Conservation (phyloP, 768 basidiomycete genomes). For the Dioszegia hungarica region DNA sequence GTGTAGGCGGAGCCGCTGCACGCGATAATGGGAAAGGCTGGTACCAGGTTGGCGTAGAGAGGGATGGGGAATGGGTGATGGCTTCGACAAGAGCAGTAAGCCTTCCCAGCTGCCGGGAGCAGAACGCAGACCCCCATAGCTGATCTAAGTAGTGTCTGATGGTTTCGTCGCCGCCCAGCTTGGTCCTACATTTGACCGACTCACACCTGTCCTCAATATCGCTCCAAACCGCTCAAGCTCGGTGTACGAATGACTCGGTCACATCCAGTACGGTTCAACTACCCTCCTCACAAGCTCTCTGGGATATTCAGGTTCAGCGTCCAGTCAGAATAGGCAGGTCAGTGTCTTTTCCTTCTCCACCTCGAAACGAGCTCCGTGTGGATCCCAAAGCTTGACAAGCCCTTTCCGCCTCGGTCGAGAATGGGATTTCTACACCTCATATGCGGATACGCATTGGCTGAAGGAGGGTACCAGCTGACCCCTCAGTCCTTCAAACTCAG, state of each 20-base stretch:
- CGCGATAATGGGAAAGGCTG: slow-evolving; percentile 16
- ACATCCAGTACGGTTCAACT: background rate
- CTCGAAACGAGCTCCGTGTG: too few species aligned
- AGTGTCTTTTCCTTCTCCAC: too few species aligned
- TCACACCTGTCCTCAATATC: background rate
- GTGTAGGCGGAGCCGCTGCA: background rate
- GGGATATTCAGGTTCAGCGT: background rate
- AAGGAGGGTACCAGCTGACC: background rate
- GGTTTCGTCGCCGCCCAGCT: background rate
- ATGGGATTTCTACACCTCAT: too few species aligned
- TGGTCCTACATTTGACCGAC: slow-evolving; percentile 2
- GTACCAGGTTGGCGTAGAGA: slow-evolving; percentile 30
- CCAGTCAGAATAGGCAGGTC: background rate
- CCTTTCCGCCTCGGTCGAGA: too few species aligned
- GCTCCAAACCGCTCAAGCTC: background rate
- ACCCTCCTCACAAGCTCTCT: background rate
- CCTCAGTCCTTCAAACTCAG: background rate
- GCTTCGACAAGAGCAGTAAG: slow-evolving; percentile 25
- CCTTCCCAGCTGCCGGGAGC: too few species aligned
- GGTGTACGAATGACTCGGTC: background rate
- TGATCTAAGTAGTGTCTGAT: background rate
- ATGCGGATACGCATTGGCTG: too few species aligned
- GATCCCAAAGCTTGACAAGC: too few species aligned
- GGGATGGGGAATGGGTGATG: slow-evolving; percentile 18
- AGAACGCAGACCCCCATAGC: too few species aligned